phyloP scores from a whole-genome alignment of 1,139 yeast genomes.

The Yamadazyma diddensiae region DNA sequence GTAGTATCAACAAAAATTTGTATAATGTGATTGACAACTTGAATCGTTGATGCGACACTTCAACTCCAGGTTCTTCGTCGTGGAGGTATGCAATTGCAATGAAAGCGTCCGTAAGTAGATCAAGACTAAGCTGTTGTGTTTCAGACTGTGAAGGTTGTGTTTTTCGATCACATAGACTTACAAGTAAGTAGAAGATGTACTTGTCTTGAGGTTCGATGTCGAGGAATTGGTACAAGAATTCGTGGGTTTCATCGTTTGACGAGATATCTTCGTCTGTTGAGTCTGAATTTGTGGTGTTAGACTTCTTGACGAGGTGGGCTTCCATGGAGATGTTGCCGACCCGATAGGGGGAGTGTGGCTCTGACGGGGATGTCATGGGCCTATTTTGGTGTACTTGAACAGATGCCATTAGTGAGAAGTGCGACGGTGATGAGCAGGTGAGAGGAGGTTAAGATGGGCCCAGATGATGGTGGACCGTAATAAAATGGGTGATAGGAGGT shows the following conservation, averaged over 20 bases:
- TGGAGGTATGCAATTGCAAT: conserved; percentile 27
- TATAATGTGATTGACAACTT: conserved; percentile 10
- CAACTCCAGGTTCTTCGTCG: conserved; percentile 18
- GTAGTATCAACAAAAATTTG: conserved; percentile 4
- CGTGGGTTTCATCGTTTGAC: conserved; percentile 4
- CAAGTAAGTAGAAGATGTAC: conserved; percentile 24
- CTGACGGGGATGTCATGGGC: too few relatives aligned
- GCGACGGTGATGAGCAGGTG: too few relatives aligned
- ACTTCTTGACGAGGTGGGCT: too few relatives aligned
- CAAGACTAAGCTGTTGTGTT: conserved; percentile 48
- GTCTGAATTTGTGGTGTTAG: too few relatives aligned
- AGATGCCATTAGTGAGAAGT: too few relatives aligned
- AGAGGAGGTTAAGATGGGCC: too few relatives aligned
- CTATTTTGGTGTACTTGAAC: too few relatives aligned
- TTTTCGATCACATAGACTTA: conserved; percentile 59
- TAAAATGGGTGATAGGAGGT: too few relatives aligned
- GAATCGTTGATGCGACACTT: conserved; percentile 8
- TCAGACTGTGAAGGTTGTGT: conserved; percentile 70
- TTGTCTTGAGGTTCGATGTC: conserved; percentile 4
- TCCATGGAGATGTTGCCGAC: too few relatives aligned
- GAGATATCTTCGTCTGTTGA: conserved; percentile 1
- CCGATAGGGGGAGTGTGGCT: too few relatives aligned
- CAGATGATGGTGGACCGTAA: too few relatives aligned
- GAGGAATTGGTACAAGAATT: conserved; percentile 1
- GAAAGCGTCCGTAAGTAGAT: conserved; percentile 49